Evolutionary conservation across 2,329 filamentous ascomycete species (phyloP).

Genomic region (Neoarthrinium moseri): DNA sequence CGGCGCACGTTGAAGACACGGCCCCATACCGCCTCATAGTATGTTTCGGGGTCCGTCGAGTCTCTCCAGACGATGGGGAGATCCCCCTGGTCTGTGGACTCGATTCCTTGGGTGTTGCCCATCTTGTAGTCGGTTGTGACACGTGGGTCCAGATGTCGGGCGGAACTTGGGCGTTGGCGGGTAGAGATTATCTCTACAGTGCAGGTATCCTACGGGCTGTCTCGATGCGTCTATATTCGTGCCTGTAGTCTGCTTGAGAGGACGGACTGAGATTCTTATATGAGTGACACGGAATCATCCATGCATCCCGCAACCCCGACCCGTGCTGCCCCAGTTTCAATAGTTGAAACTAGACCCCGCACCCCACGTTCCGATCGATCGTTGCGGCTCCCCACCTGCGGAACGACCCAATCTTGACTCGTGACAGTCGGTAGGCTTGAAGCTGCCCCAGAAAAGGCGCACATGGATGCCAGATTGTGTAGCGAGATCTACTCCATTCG

Average conservation of each 20-base stretch:
- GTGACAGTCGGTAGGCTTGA: background rate
- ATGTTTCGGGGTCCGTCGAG: slow-evolving; percentile 18
- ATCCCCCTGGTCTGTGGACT: background rate
- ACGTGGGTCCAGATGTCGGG: background rate
- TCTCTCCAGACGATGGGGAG: slow-evolving; percentile 22
- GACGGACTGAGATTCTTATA: too few species aligned
- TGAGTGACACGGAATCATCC: too few species aligned
- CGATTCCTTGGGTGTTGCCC: background rate
- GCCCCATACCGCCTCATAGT: slow-evolving; percentile 26
- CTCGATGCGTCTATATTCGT: too few species aligned
- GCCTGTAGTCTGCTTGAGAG: too few species aligned
- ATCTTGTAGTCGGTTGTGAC: too few species aligned
- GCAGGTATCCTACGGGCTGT: too few species aligned
- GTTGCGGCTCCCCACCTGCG: background rate
- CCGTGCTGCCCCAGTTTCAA: too few species aligned
- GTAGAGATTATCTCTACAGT: too few species aligned
- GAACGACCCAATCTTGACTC: background rate
- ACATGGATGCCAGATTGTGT: too few species aligned
- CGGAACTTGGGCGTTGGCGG: background rate
- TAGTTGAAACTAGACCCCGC: too few species aligned
- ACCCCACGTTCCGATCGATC: background rate
- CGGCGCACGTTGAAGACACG: slow-evolving; percentile 44
- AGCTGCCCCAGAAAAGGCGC: background rate
- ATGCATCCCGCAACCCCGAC: too few species aligned
- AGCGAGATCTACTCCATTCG: too few species aligned